phyloP scores from a whole-genome alignment of 139 green algal genomes.

The Trebouxia sp. region DNA sequence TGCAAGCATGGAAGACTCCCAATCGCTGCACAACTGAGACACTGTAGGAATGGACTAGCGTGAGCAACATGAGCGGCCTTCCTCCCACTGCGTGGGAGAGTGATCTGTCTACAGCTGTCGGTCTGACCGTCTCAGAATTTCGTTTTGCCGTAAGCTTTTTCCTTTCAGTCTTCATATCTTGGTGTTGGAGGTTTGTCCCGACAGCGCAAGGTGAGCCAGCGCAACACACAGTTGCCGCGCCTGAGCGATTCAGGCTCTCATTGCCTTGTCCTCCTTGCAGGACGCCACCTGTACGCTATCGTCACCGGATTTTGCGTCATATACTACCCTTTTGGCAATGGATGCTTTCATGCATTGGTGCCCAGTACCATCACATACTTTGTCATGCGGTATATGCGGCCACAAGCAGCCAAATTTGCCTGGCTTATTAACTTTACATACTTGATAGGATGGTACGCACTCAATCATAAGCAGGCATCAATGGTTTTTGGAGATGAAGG shows the following conservation, averaged over 20 bases:
- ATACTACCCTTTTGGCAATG: conserved; percentile 81
- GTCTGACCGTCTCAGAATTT: conserved; percentile 48
- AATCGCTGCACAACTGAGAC: too few species aligned
- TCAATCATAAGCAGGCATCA: background rate
- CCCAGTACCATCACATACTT: conserved; percentile 62
- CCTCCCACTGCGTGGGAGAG: conserved; percentile 39
- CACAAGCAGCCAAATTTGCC: conserved; percentile 53
- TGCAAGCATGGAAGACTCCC: too few species aligned
- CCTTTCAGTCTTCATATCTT: conserved; percentile 40
- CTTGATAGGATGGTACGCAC: conserved; percentile 58
- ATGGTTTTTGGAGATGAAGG: background rate
- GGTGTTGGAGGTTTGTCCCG: conserved; percentile 37
- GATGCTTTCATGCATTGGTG: conserved; percentile 57
- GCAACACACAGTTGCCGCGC: background rate
- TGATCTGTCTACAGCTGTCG: background rate
- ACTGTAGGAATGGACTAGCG: too few species aligned
- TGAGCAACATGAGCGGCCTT: background rate
- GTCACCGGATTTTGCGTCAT: conserved; percentile 65
- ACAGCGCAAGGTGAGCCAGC: conserved; percentile 39
- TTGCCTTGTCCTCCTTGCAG: conserved; percentile 38
- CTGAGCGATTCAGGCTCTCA: background rate
- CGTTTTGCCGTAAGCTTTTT: conserved; percentile 64
- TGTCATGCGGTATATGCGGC: conserved; percentile 58
- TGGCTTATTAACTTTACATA: conserved; percentile 81
- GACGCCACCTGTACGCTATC: conserved; percentile 64